Base-by-base conservation (phyloP, 441 rosid species). In the Pelargonium australe region DNA sequence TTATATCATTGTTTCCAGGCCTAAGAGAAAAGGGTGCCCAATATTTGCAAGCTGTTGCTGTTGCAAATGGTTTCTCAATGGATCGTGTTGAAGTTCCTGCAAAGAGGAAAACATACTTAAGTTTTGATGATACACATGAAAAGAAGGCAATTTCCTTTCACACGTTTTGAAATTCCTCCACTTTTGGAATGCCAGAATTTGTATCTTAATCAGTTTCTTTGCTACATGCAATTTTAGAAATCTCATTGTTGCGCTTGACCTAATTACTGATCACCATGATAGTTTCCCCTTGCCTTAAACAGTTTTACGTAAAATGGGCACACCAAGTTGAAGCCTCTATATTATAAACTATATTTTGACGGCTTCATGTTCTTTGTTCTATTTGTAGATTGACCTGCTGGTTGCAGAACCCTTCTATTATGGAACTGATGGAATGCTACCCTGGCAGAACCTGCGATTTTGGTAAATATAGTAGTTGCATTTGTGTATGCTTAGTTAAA, bases 371-470 rank as follows among this genome's bases (percentile, higher is more conserved):
- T 11, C 25, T 64, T 41, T 73, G 11, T 70, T 73, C n/a, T 75
- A 14, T 77, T 74, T 72, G 70, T 80, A 92, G 99, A 83, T 88
- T 81, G 98, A 95, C 75, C 76, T 89, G 72, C 77, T 92, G 80
- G 80, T 95, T 68, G 96, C 89, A 72, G 99, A 95, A 74, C 99
- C 97, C 40, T 90, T 83, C 77, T 95, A 85, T 77, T 79, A 73
- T 75, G 98, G 90, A 71, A 83, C 79, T 75, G 97, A 92, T 66
- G 86, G 86, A 76, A 79, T 79, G 80, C 97, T 95, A 78, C 99
- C 96, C 6, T 95, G 98, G 97, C 89, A 89, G 73, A 88, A 87
- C 81, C 86, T 95, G 68, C 95, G 96, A 44, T 95, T 95, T 82
- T 95, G 99, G 99, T 95, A 82, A n/a, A 68, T 75, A 55, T 64